Base-by-base conservation (phyloP, 129 eudicot genomes). In the Helianthus tuberosus region DNA sequence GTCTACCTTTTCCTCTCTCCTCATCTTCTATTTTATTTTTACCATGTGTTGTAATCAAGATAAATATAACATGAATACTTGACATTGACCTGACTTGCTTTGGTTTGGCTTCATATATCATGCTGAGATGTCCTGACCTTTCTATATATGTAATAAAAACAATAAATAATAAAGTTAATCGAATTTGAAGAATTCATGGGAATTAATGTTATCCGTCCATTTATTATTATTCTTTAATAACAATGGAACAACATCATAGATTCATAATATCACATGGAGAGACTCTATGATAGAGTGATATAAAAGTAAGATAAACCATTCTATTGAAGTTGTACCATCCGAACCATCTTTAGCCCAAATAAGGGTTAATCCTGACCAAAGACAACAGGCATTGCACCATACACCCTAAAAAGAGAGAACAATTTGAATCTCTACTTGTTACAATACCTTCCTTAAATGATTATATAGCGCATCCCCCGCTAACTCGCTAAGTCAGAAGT, bases 141-240 rank as follows among this genome's bases (percentile, higher is more conserved):
- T 52, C 58, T 52, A 6, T 5, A n/a, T 52, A 52, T 51, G 16
- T 49, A 11, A 12, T 49, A 12, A 49, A 11, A 47, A 47, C 12
- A 47, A 47, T 8, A 47, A 10, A 8, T 11, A 47, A 8, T 11
- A 47, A 8, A 11, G 51, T 47, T 25, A 58, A 58, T 58, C 12
- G 64, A 66, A 14, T 35, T 69, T 9, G 74, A 52, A 69, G 74
- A 50, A 32, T 69, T 60, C 15, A 50, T 64, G 71, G 41, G 78
- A 60, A 74, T 63, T 49, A 8, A 38, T 64, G 49, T 48, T 29
- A 8, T 1, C 9, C 16, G 32, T 8, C 17, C 39, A 25, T 49
- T 29, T 49, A 49, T 5, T 49, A 49, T 5, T 23, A n/a, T 58
- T 58, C 36, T 23, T 25, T 58, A 77, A 59, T 36, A 50, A 15